Evolutionary conservation across 176 grass and related monocot species (phyloP).

Genomic region (Calamus simplicifolius): DNA sequence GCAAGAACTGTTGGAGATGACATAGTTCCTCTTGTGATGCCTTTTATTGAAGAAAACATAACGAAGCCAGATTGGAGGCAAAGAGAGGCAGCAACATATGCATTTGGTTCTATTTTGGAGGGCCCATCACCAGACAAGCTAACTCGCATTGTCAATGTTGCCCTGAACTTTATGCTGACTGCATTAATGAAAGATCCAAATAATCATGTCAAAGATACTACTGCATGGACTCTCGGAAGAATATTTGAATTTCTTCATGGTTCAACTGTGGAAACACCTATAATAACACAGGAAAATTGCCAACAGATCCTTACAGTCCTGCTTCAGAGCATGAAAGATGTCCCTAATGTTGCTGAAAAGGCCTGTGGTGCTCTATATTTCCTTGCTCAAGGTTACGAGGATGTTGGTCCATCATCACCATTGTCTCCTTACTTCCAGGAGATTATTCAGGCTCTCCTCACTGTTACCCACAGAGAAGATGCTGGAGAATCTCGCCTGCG

Average conservation of each 20-base stretch:
- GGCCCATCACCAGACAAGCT: conserved; percentile 10
- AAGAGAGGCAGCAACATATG: conserved; percentile 13
- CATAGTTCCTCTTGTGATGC: conserved; percentile 10
- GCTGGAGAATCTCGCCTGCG: conserved; percentile 8
- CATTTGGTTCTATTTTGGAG: conserved; percentile 17
- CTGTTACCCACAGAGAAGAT: conserved; percentile 12
- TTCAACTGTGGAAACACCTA: not conserved
- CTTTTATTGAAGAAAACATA: conserved; percentile 10
- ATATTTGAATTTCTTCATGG: conserved; percentile 15
- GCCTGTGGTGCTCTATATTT: conserved; percentile 10
- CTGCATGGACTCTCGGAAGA: conserved; percentile 11
- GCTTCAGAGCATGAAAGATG: conserved; percentile 14
- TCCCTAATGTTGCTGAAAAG: conserved; percentile 14
- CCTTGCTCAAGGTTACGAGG: conserved; percentile 12
- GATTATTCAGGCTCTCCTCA: conserved; percentile 4
- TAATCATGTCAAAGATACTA: conserved; percentile 18
- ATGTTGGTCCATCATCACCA: not conserved
- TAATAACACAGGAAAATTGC: conserved; percentile 7
- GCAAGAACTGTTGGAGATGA: conserved; percentile 12
- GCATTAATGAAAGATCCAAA: conserved; percentile 13
- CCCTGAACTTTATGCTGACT: conserved; percentile 16
- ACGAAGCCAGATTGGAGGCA: conserved; percentile 12
- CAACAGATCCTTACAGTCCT: conserved; percentile 8
- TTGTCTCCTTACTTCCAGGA: conserved; percentile 10
- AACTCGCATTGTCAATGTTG: conserved; percentile 2